Evolutionary conservation across 1,139 yeast species (phyloP).

Genomic region (Yamadazyma songkhlaensis): DNA sequence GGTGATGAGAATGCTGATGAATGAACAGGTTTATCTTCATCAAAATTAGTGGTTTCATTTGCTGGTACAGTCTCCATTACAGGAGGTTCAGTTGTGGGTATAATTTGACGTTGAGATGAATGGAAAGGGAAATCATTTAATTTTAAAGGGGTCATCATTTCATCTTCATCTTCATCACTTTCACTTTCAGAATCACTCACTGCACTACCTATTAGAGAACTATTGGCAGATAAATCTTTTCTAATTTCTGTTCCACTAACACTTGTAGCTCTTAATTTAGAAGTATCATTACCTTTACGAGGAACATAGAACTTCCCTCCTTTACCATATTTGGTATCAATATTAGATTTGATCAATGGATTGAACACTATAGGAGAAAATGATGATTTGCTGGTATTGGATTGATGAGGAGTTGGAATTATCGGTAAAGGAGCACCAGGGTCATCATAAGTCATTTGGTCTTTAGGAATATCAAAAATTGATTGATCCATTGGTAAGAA

Average conservation of each 20-base stretch:
- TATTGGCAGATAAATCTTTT: slow-evolving; percentile 13
- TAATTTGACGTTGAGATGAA: not conserved
- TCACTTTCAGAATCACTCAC: slow-evolving; percentile 6
- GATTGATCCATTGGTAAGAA: slow-evolving; percentile 2
- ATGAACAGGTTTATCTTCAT: slow-evolving; percentile 13
- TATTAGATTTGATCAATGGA: slow-evolving; percentile 69
- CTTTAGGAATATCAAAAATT: slow-evolving; percentile 51
- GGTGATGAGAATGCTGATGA: slow-evolving; percentile 24
- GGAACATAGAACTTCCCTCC: slow-evolving; percentile 82
- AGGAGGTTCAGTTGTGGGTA: not conserved
- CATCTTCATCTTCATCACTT: slow-evolving; percentile 13
- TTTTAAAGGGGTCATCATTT: slow-evolving; percentile 6
- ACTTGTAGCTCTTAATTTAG: slow-evolving; percentile 40
- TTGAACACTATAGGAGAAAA: slow-evolving; percentile 81
- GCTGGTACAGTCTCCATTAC: not conserved
- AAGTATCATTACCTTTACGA: slow-evolving; percentile 22
- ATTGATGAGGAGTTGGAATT: slow-evolving; percentile 50
- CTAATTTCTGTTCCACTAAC: slow-evolving; percentile 34
- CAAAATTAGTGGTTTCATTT: not conserved
- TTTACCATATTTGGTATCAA: slow-evolving; percentile 77
- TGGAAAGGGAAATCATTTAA: slow-evolving; percentile 3
- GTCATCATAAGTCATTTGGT: slow-evolving; percentile 66
- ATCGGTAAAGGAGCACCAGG: slow-evolving; percentile 81
- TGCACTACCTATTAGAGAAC: slow-evolving; percentile 9
- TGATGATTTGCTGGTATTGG: slow-evolving; percentile 37